phyloP scores from a whole-genome alignment of 2,329 filamentous ascomycete species.

The Nectriaceae sp. region DNA sequence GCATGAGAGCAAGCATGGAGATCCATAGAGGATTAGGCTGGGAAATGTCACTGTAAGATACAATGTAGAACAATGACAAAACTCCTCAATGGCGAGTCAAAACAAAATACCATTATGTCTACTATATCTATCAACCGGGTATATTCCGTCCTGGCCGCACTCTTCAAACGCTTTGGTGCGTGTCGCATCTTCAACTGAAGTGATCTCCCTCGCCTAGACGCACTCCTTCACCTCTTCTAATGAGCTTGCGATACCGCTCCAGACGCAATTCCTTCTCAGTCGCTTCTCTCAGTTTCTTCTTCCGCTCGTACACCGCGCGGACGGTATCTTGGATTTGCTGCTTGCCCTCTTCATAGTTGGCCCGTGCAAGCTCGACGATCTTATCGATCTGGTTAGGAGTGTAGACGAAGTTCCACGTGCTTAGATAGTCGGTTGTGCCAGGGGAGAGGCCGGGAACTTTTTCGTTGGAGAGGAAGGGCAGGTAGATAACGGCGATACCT shows the following conservation, averaged over 20 bases:
- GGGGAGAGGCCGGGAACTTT: conserved; percentile 83
- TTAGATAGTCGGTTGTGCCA: conserved; percentile 79
- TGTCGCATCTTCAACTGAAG: conserved; percentile 48
- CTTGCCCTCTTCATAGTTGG: conserved; percentile 83
- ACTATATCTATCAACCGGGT: conserved; percentile 14
- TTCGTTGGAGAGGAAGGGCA: conserved; percentile 83
- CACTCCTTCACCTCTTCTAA: conserved; percentile 53
- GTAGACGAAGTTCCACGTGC: conserved; percentile 98
- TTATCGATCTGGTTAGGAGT: conserved; percentile 86
- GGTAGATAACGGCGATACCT: conserved; percentile 86
- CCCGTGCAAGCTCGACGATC: conserved; percentile 77
- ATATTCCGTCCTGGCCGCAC: conserved; percentile 6
- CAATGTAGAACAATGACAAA: conserved; percentile 40
- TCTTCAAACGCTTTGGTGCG: neutral
- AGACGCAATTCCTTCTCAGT: conserved; percentile 43
- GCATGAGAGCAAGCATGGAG: conserved; percentile 25
- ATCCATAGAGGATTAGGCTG: conserved; percentile 21
- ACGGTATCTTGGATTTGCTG: conserved; percentile 79
- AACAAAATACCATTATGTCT: conserved; percentile 23
- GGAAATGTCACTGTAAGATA: conserved; percentile 40
- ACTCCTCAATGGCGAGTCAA: conserved; percentile 27
- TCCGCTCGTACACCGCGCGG: conserved; percentile 88
- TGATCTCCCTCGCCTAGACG: conserved; percentile 66
- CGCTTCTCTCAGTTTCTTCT: conserved; percentile 69
- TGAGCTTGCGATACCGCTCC: conserved; percentile 46